These are phyloP conservation scores for Rhizoctonia solani DNA, from an alignment of 1,284 basidiomycete genomes.

Conservation along the genomic window DNA sequence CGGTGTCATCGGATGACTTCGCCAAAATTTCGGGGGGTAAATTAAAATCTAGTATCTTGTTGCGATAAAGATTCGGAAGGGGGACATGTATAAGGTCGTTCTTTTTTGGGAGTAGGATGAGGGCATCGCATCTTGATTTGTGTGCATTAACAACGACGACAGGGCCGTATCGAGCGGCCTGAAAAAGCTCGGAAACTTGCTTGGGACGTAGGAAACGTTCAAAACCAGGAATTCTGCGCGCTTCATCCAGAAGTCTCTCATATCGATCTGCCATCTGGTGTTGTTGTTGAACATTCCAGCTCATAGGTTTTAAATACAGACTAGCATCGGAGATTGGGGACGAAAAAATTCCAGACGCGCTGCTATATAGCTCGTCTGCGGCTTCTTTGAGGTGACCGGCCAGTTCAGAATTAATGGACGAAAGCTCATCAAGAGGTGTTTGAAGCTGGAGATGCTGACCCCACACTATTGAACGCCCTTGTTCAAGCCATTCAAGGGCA, in stretches of 20 bases:
- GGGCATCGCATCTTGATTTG: slow-evolving; percentile 29
- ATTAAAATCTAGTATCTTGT: background rate
- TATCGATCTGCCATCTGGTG: slow-evolving; percentile 35
- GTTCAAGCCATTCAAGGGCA: background rate
- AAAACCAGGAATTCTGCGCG: slow-evolving; percentile 26
- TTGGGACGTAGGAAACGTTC: slow-evolving; percentile 14
- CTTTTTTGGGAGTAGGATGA: slow-evolving; percentile 3
- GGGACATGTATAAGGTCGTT: background rate
- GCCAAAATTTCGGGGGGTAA: too few relatives aligned
- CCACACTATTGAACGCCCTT: background rate
- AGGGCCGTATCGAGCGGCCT: slow-evolving; percentile 24
- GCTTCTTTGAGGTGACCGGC: background rate
- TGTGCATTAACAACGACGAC: slow-evolving; percentile 35
- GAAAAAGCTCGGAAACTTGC: background rate
- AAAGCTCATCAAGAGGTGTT: background rate
- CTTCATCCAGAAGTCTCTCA: slow-evolving; percentile 35
- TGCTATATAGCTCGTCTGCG: background rate
- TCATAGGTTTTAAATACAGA: background rate
- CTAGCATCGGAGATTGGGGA: background rate
- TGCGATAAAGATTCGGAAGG: background rate
- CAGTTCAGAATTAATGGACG: background rate
- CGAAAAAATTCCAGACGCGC: background rate
- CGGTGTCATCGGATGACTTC: too few relatives aligned
- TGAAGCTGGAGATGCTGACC: background rate
- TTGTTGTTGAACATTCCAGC: slow-evolving; percentile 31